Evolutionary conservation across 169 alveolate species (phyloP).

Genomic region (Babesia ovis): DNA sequence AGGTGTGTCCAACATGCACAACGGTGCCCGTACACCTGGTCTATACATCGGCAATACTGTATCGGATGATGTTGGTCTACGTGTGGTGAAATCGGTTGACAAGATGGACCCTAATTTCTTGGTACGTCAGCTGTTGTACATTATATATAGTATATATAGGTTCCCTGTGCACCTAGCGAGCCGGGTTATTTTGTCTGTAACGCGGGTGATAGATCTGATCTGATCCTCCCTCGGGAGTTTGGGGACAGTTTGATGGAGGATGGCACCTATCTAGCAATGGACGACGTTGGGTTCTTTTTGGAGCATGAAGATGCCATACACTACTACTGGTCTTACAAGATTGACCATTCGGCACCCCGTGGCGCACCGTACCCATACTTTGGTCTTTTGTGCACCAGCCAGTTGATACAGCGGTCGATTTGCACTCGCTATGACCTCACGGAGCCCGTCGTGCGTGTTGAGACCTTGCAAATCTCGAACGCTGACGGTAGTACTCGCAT

Average conservation of each 20-base stretch:
- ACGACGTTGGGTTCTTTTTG: conserved; percentile 58
- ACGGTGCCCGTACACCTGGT: conserved; percentile 31
- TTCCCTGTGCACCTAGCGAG: conserved; percentile 52
- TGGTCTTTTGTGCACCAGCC: conserved; percentile 43
- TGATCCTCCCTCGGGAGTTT: conserved; percentile 30
- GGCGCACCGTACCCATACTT: conserved; percentile 41
- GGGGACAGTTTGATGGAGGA: conserved; percentile 28
- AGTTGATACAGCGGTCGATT: conserved; percentile 52
- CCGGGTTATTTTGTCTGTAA: conserved; percentile 65
- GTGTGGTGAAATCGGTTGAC: conserved; percentile 57
- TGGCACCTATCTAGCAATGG: conserved; percentile 61
- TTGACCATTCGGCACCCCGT: conserved; percentile 32
- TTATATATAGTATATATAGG: neutral
- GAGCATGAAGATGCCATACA: conserved; percentile 20
- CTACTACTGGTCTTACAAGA: conserved; percentile 57
- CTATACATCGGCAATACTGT: conserved; percentile 50
- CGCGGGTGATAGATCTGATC: neutral
- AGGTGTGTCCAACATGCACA: conserved; percentile 35
- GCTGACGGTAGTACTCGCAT: conserved; percentile 10
- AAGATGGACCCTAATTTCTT: conserved; percentile 24
- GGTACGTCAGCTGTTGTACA: conserved; percentile 18
- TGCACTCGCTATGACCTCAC: conserved; percentile 61
- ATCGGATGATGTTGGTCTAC: neutral
- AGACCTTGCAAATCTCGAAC: conserved; percentile 32
- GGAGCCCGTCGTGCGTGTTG: conserved; percentile 60